A percentile compares a stretch with the other conserved stretches of the same genome.
phyloP scores from a whole-genome alignment of 345 rosid genomes.

The Xanthoceras sorbifolium region DNA sequence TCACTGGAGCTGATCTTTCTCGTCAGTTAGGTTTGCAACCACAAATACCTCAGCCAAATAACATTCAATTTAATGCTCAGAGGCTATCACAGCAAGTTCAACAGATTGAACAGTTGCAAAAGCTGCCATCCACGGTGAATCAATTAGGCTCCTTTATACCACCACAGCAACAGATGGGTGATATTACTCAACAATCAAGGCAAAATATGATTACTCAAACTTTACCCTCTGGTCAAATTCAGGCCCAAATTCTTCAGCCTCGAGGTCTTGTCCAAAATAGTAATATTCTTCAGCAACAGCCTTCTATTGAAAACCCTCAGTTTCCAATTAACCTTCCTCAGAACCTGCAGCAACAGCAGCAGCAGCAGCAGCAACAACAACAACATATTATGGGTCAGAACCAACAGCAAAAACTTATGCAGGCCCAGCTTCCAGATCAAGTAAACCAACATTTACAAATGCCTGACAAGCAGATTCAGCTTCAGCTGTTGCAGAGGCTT shows the following conservation, averaged over 20 bases:
- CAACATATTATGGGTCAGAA: conserved; percentile 44
- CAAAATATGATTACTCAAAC: conserved; percentile 48
- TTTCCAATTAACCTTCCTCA: conserved; percentile 51
- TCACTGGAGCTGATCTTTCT: conserved; percentile 49
- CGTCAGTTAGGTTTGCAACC: conserved; percentile 51
- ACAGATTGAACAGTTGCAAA: conserved; percentile 48
- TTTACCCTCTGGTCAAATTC: conserved; percentile 45
- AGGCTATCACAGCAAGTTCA: conserved; percentile 52
- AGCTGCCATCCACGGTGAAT: conserved; percentile 41
- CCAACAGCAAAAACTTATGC: conserved; percentile 45
- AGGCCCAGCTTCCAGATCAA: conserved; percentile 49
- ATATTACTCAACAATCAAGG: conserved; percentile 46
- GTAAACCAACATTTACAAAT: conserved; percentile 45
- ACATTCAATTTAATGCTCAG: conserved; percentile 41
- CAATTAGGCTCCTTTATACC: conserved; percentile 34
- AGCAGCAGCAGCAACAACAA: conserved; percentile 35
- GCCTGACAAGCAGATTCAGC: conserved; percentile 56
- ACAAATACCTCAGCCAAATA: conserved; percentile 47
- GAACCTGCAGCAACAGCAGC: conserved; percentile 59
- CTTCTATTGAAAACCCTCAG: conserved; percentile 46
- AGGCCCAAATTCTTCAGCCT: conserved; percentile 52
- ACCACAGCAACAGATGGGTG: conserved; percentile 46
- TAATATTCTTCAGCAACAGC: conserved; percentile 47
- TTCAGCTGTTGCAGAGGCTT: conserved; percentile 77
- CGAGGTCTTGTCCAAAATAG: conserved; percentile 42